Evolutionary conservation across 2,329 filamentous ascomycete genomes (phyloP), one percentile per base, ranked within the genome.

Genomic region (Trichoderma simmonsii): DNA sequence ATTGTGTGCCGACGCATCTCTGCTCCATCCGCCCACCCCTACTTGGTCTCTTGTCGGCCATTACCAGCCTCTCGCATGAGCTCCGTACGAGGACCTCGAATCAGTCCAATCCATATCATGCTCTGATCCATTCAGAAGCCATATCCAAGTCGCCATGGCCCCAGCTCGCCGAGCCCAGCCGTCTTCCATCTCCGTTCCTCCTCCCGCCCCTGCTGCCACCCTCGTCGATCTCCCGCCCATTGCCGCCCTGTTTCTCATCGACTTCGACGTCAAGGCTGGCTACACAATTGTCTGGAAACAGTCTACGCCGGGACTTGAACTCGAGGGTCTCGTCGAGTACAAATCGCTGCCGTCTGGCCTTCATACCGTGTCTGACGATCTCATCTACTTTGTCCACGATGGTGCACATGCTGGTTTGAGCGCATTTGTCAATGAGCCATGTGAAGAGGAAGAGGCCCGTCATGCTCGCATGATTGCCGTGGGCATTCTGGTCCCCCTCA

Each of bases 401-500:
- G 85, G 89, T 62, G 86, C 89, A 60, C 91, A 94, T 83, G 95
- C 94, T 6, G 96, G 96, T 32, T 86, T 98, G 76, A 97, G 94
- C 83, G 94, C 95, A 32, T 99, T 98, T 80, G 86, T 96, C 80
- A 97, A 97, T 80, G 89, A 88, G 74, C 91, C 92, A 3, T 94
- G 93, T 63, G 90, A 92, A 15, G 92, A 93, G 76, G 89, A 88
- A 73, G 90, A 89, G 67, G 89, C 93, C 67, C 91, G 96, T 73
- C 93, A 97, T 85, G 96, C 96, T 64, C 90, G 92, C 76, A 98
- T 99, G 90, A 90, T 98, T 74, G 93, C 95, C 15, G 94, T 98
- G 1, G 96, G 96, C 54, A 89, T 95, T 32, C 84, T 99, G 75
- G 94, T 98, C 2, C 93, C 94, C 7, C 82, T 97, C 66, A 95